Base-by-base conservation (phyloP, 2,329 filamentous ascomycete species). In the Botrytis fabae region DNA sequence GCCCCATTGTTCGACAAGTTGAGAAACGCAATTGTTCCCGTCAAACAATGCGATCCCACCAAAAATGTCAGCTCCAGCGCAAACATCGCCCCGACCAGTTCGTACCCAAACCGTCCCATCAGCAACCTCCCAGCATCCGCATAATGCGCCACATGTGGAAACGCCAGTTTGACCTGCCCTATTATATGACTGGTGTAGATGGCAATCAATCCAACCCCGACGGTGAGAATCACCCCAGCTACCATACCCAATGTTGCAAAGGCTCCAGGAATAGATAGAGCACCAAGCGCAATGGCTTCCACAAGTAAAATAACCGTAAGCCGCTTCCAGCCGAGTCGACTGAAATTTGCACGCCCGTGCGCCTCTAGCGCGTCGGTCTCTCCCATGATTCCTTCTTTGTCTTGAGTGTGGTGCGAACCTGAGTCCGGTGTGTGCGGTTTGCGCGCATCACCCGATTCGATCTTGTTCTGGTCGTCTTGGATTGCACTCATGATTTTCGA, bases 31-130 rank as follows among this genome's bases (percentile, higher is more conserved):
- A 90, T 87, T n/a, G 83, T 84, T 78, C 89, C 90, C 0, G 87
- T 89, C 73, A 90, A 82, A 44, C 90, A 81, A 78, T 91, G 90
- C 44, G 87, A 88, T 25, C 85, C 87, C 83, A 90, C 88, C 76
- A 89, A 84, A 80, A 91, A 90, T n/a, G 90, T 80, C 25, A 90
- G 81, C 76, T 90, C 85, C 35, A 90, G 78, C 8, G 85, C 80
- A 76, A 87, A 86, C 10, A 83, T 85, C 25, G 82, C 78, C 6
- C 86, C 87, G 68, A 89, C 81, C 46, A 90, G 74, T 75, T 63
- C 61, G 20, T 63, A 83, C 2, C 86, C 87, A 60, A 85, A 81
- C 14, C 77, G 80, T 0, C 89, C 89, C 68, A 82, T 81, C 32
- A 90, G 81, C 25, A 90, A 80, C 62, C 85, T 82, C 20, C 87